Evolutionary conservation across 2,329 filamentous ascomycete genomes (phyloP).

Genomic region (Elsinoe ampelina): DNA sequence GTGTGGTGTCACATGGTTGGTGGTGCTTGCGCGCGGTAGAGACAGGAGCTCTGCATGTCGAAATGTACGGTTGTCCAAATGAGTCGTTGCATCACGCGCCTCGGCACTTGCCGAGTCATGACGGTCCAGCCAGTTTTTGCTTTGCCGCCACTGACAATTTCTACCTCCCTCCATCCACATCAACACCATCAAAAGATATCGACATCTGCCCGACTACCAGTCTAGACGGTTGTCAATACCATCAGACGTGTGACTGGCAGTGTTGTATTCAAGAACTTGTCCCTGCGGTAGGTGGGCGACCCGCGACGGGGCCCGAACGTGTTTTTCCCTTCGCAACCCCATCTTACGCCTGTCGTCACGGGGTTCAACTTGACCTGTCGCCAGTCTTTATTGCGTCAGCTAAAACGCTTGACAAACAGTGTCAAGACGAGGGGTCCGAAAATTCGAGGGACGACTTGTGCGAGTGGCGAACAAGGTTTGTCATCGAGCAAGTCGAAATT

Average conservation of each 20-base stretch:
- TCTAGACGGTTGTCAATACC: background rate
- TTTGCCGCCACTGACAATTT: background rate
- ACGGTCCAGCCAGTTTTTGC: background rate
- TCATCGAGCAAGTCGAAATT: background rate
- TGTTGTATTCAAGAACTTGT: background rate
- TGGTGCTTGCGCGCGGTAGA: background rate
- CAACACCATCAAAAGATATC: slow-evolving; percentile 1
- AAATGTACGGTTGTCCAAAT: background rate
- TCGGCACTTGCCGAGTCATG: background rate
- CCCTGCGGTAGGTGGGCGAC: slow-evolving; percentile 3
- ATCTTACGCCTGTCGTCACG: background rate
- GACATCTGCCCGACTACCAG: background rate
- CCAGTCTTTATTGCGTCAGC: background rate
- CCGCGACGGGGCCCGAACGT: background rate
- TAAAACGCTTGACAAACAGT: too few species aligned
- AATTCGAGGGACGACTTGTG: background rate
- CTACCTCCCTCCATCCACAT: background rate
- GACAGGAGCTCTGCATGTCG: background rate
- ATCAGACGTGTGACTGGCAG: background rate
- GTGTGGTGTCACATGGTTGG: background rate
- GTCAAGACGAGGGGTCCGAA: too few species aligned
- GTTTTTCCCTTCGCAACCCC: background rate
- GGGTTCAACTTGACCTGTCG: background rate
- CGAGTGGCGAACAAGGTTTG: background rate
- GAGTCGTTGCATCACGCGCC: background rate